Base-by-base conservation (phyloP, 306 rosid species). In the Cucurbita argyrosperma region DNA sequence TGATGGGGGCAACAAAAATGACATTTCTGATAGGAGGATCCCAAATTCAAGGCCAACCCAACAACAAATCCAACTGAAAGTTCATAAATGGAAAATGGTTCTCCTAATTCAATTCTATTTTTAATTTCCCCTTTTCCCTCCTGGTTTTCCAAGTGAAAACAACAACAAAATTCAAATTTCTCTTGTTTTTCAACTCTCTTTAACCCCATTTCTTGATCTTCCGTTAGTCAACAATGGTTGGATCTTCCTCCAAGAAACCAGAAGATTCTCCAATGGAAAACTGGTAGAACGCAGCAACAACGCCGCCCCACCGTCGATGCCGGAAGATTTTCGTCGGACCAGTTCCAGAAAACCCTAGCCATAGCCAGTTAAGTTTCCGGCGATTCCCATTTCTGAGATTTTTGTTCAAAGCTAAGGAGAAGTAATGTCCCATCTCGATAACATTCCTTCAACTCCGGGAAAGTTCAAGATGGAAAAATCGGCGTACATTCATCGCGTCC, bases 401-500 rank as follows among this genome's bases (percentile, higher is more conserved):
- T 50, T 35, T 37, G 26, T 8, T 43, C 12, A 63, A 76, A 73
- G 72, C 79, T 75, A 82, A 84, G 89, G 59, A 15, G 35, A 76
- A 74, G 78, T 72, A 4, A 80, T 78, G 98, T 85, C 96, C 35
- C 90, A 87, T 78, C 75, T 80, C 4, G 93, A 94, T 74, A 82
- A 89, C 80, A 83, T 85, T 53, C 98, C 98, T 13, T 86, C 97
- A 5, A 90, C 97, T 12, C 96, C 98, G 5, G 98, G 97, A 9
- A 94, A 94, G 84, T 85, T 90, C 86, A 94, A 93, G 90, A 88
- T 89, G 88, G 97, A 92, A 11, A 92, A 92, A 60, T 82, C 92
- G 5, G 81, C 97, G 0, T 89, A 88, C 83, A 79, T 86, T 76
- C 88, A 89, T 82, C 79, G 96, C 26, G 77, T 76, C 30, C 86